These are phyloP conservation scores for Eimeria sp. DNA, from an alignment of 169 alveolate genomes.

Conservation along the genomic window DNA sequence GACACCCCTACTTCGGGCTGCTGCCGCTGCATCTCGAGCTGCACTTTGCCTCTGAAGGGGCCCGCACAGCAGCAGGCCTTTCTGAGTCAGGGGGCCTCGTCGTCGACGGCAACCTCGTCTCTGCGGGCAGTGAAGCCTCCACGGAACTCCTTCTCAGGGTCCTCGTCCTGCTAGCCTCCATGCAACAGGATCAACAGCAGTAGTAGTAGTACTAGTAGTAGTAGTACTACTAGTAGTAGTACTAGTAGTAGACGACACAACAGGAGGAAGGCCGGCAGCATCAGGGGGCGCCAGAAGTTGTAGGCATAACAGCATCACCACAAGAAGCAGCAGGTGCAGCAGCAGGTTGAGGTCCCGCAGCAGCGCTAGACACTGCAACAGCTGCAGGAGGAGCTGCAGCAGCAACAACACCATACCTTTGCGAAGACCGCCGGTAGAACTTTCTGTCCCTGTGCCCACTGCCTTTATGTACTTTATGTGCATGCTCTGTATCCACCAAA, in stretches of 20 bases:
- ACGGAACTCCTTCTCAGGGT: constrained; percentile 58
- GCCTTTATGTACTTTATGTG: too few species aligned
- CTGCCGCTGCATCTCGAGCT: constrained; percentile 59
- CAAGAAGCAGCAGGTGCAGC: not conserved
- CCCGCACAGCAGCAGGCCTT: not conserved
- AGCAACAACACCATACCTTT: not conserved
- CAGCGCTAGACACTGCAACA: not conserved
- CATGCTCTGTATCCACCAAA: not conserved
- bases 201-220: not conserved
- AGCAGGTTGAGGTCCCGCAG: not conserved
- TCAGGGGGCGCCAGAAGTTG: not conserved
- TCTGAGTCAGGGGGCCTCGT: constrained; percentile 6
- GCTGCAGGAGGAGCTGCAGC: not conserved
- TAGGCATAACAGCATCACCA: not conserved
- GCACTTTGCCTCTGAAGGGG: constrained; percentile 53
- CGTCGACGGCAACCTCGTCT: constrained; percentile 67
- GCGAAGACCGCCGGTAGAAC: not conserved
- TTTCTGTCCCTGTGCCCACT: not conserved
- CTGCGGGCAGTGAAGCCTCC: constrained; percentile 50
- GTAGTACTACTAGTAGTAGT: not conserved
- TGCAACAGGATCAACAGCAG: constrained; percentile 65
- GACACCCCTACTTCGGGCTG: constrained; percentile 65
- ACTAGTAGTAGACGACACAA: not conserved
- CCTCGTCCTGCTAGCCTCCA: constrained; percentile 60
- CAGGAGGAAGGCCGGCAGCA: not conserved